Evolutionary conservation across 768 basidiomycete species (phyloP), one percentile per base, ranked within the genome.

Genomic region (Austroboletus eburneus): DNA sequence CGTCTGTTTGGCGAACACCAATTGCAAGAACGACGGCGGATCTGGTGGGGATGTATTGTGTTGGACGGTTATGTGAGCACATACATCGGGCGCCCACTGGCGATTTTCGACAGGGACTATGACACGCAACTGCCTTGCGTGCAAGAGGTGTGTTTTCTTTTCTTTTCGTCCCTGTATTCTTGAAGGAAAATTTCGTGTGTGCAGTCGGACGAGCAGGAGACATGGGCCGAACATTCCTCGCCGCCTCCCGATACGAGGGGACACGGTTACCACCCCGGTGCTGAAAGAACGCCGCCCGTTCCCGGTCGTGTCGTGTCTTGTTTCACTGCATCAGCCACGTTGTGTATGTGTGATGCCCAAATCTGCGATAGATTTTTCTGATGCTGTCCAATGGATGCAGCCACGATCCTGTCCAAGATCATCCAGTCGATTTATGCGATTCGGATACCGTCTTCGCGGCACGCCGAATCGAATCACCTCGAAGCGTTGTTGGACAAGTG

Each of bases 1-100:
- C 61, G 52, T 39, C 55, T 90, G 35, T 89, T 90, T 58, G 73
- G 71, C 2, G 66, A 69, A 43, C 70, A 72, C 61, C 83, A 87
- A 65, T 68, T 87, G 49, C 79, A 83, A 55, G 83, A 85, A 63
- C 72, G 88, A 51, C 74, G 81, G 53, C 68, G 85, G 39, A 80
- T 88, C 21, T 90, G 87, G 87, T 86, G 80, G 69, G 80, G 78
- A 23, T 90, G 88, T 62, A 77, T 87, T 29, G 67, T 86, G 30
- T 78, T 90, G 76, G 86, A 90, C 62, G 81, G 83, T 55, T 90
- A 87, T 64, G 80, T 89, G 37, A 85, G 83, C 46, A 74, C 82
- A 16, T 87, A 88, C 63, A 88, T 90, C 49, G 87, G 86, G 35
- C 77, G 87, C 13, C 88, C 87, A 1, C 68, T 89, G 43, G 78